Percentiles rank a stretch among this genome's conserved stretches.
Evolutionary conservation across 352 stramenopile genomes (phyloP).

Genomic region (Globisporangium canariense): DNA sequence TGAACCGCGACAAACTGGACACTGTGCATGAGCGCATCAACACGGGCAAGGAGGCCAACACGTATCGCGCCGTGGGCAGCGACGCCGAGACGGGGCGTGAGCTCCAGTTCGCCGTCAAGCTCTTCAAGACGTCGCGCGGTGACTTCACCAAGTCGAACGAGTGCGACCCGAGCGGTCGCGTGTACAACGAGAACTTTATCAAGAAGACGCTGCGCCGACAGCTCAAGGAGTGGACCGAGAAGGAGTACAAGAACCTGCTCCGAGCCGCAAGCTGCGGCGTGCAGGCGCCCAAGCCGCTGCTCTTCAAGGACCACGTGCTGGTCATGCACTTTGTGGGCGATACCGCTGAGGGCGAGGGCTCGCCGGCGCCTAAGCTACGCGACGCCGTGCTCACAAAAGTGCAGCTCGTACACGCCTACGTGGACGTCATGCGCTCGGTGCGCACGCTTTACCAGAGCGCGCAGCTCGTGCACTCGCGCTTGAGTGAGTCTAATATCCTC

Average conservation of each 20-base stretch:
- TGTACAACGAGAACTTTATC: conserved; percentile 52
- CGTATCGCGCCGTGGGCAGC: conserved; percentile 46
- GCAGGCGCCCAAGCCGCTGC: conserved; percentile 33
- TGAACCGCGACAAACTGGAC: conserved; percentile 34
- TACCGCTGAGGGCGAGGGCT: conserved; percentile 15
- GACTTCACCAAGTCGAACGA: conserved; percentile 47
- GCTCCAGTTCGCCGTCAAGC: conserved; percentile 45
- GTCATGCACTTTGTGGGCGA: conserved; percentile 53
- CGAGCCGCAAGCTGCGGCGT: conserved; percentile 32
- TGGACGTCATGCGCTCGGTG: conserved; percentile 35
- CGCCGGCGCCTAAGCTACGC: conserved; percentile 30
- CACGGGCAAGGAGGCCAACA: conserved; percentile 38
- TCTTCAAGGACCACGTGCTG: conserved; percentile 48
- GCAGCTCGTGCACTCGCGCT: conserved; percentile 47
- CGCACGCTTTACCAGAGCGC: conserved; percentile 49
- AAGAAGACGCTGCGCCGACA: conserved; percentile 58
- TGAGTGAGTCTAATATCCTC: conserved; percentile 73
- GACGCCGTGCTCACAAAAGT: conserved; percentile 41
- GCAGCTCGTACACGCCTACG: conserved; percentile 41
- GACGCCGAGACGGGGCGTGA: conserved; percentile 22
- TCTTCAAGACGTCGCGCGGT: conserved; percentile 62
- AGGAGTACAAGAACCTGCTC: conserved; percentile 42
- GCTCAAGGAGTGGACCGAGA: conserved; percentile 49
- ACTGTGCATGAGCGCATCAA: conserved; percentile 43
- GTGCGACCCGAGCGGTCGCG: conserved; percentile 45